These are phyloP conservation scores for Myxozyma sirexii DNA, from an alignment of 805 yeast species.

Conservation along the genomic window DNA sequence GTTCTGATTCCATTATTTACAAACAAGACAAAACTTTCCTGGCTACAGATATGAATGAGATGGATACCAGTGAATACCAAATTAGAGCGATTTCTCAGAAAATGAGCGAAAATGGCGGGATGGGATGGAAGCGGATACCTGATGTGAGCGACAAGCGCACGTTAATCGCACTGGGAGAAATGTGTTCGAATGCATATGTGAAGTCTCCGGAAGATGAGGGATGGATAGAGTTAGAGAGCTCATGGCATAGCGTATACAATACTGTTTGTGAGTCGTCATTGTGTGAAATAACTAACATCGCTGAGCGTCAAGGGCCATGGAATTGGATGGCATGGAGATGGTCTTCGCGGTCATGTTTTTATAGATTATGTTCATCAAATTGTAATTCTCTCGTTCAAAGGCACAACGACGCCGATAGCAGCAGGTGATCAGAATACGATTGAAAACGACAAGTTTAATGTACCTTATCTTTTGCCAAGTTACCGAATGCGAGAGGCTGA, in stretches of 20 bases:
- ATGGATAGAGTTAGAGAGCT: conserved; percentile 70
- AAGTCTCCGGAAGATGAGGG: conserved; percentile 74
- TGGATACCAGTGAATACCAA: neutral
- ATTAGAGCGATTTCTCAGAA: neutral
- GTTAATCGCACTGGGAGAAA: conserved; percentile 70
- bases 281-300: conserved; percentile 36
- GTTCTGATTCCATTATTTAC: neutral
- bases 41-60: neutral
- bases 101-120: neutral
- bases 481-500: too few relatives aligned
- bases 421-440: conserved; percentile 65
- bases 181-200: conserved; percentile 92
- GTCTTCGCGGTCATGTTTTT: conserved; percentile 90
- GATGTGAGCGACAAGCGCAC: conserved; percentile 71
- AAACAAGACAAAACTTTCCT: neutral
- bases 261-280: neutral
- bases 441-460: conserved; percentile 73
- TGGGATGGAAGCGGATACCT: neutral
- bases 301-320: conserved; percentile 47
- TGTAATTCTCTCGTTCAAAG: conserved; percentile 82
- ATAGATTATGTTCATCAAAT: conserved; percentile 56
- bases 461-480: neutral
- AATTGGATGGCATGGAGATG: conserved; percentile 86
- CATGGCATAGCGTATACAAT: conserved; percentile 28
- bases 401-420: conserved; percentile 82